Conservation (phyloP, 2,329 filamentous ascomycete species). For the Madurella fahalii region DNA sequence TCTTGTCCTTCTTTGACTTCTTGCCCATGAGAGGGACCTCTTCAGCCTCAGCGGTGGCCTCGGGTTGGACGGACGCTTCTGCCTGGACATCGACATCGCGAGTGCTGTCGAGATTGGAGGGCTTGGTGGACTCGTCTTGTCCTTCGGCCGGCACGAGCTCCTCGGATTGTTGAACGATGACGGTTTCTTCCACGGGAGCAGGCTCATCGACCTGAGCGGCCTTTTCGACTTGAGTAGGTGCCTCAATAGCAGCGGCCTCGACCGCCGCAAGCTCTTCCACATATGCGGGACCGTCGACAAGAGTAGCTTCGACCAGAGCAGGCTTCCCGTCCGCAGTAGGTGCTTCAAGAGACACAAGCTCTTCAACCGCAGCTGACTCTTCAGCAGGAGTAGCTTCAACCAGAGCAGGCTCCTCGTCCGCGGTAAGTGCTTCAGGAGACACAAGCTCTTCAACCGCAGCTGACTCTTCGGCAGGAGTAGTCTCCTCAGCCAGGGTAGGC, state of each 20-base stretch:
- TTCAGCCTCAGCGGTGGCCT: not conserved
- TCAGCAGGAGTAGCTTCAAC: no score
- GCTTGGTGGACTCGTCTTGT: not conserved
- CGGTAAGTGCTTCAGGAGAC: not conserved
- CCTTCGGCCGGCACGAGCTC: not conserved
- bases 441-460: not conserved
- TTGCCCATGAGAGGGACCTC: constrained; percentile 16
- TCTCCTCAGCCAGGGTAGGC: not conserved
- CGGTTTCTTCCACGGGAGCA: not conserved
- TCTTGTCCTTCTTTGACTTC: constrained; percentile 34
- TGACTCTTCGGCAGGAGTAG: not conserved
- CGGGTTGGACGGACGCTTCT: not conserved
- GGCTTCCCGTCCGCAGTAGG: not conserved
- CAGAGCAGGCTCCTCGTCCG: not conserved
- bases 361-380: not conserved
- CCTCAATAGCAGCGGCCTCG: not conserved
- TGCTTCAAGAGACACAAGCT: not conserved
- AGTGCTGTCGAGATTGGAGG: not conserved
- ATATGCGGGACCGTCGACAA: not conserved
- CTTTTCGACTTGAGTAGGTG: not conserved
- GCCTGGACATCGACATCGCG: not conserved
- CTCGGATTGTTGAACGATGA: not conserved
- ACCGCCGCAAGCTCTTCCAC: not conserved
- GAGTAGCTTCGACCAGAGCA: no score
- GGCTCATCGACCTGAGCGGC: not conserved